A percentile compares a stretch with the other conserved stretches of the same genome.
phyloP scores from a whole-genome alignment of 2,329 filamentous ascomycete species.

The Colletotrichum sp. region DNA sequence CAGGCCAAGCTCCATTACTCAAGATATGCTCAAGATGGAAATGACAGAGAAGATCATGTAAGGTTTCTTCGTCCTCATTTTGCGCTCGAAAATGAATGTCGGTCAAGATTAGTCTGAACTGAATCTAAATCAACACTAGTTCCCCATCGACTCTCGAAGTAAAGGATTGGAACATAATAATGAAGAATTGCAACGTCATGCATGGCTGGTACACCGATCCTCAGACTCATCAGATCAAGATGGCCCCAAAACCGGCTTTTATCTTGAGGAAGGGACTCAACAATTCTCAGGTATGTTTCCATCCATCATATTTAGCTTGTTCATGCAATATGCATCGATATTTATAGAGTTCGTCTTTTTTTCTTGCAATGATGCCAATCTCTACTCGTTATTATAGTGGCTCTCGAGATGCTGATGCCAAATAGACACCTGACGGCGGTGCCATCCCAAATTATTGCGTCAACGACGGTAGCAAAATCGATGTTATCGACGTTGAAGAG shows the following conservation, averaged over 20 bases:
- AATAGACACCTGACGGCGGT: not conserved
- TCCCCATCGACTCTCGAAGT: not conserved
- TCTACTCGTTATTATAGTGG: not conserved
- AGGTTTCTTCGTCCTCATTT: not conserved
- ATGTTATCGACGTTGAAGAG: not conserved
- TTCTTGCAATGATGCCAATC: too few relatives aligned
- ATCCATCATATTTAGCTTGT: too few relatives aligned
- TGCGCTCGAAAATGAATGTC: not conserved
- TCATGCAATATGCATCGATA: not conserved
- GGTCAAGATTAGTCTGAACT: not conserved
- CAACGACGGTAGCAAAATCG: not conserved
- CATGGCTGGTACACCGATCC: slow-evolving; percentile 1
- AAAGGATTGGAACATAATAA: not conserved
- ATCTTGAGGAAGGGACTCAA: not conserved
- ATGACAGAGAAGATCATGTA: not conserved
- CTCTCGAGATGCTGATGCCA: not conserved
- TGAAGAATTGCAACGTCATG: slow-evolving; percentile 4
- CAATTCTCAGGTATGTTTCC: not conserved
- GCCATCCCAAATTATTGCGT: slow-evolving; percentile 1
- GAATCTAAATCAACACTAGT: not conserved
- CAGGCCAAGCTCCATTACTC: not conserved
- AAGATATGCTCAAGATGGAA: not conserved
- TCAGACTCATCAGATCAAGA: not conserved
- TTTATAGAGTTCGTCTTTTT: too few relatives aligned
- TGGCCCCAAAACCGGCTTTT: not conserved